Percentiles rank a stretch among this genome's conserved stretches.
Evolutionary conservation across 352 stramenopile genomes (phyloP).

Genomic region (Phytopythium kandeliae): DNA sequence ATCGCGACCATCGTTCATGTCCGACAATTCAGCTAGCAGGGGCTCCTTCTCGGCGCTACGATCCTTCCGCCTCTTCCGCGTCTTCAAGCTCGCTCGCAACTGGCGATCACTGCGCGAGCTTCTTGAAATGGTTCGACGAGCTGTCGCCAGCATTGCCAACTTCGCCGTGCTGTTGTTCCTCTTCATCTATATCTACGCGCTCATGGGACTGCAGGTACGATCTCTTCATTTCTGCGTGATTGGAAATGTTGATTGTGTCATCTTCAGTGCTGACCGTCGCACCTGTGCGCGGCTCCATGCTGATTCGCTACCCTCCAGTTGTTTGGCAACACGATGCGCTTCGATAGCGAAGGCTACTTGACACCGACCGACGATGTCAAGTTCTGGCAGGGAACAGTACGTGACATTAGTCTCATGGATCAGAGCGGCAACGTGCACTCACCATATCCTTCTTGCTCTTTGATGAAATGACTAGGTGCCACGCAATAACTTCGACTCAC

Average conservation of each 20-base stretch:
- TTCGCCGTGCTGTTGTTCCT: conserved; percentile 93
- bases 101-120: conserved; percentile 92
- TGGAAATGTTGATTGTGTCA: too few species aligned
- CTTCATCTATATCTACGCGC: conserved; percentile 94
- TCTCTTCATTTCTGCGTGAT: too few species aligned
- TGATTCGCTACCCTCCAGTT: conserved; percentile 56
- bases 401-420: background rate
- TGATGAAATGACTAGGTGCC: conserved; percentile 31
- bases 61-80: conserved; percentile 87
- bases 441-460: background rate
- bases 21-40: conserved; percentile 39
- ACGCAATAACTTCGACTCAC: conserved; percentile 86
- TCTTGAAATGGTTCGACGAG: conserved; percentile 84
- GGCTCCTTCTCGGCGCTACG: conserved; percentile 78
- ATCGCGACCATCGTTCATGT: conserved; percentile 72
- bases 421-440: background rate
- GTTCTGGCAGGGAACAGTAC: conserved; percentile 61
- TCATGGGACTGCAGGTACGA: conserved; percentile 82
- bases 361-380: conserved; percentile 32
- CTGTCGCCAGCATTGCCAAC: conserved; percentile 91
- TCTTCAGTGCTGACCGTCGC: too few species aligned
- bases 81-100: conserved; percentile 93
- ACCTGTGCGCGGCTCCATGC: conserved; percentile 1
- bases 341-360: conserved; percentile 74
- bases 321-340: conserved; percentile 93